Base-by-base conservation (phyloP, 768 basidiomycete genomes). In the Psilocybe azurescens region DNA sequence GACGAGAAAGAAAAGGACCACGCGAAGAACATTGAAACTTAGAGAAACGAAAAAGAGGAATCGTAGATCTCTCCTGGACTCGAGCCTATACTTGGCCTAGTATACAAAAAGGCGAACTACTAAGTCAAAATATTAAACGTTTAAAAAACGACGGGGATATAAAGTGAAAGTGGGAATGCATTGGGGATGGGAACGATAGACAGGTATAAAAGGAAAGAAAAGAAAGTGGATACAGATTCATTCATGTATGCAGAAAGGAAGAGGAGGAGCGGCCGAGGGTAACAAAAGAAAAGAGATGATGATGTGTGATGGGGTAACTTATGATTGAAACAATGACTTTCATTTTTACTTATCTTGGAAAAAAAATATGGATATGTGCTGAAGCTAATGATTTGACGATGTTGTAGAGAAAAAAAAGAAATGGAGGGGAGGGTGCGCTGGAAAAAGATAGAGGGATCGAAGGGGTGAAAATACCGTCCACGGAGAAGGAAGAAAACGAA, bases 181-280 rank as follows among this genome's bases (percentile, higher is more conserved):
- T 7, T 44, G 41, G 14, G 24, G 6, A 44, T n/a, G 14, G 14
- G 14, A 9, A 44, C 41, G 14, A 13, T n/a, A 44, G 41, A 13
- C 41, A 16, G 41, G 36, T 36, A 53, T n/a, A 32, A 30, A 51
- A 29, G 50, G 29, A 51, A 24, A 33, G 16, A 49, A 55, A 44
- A 20, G 39, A 62, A 38, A 28, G 56, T 36, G 4, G 13, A 33
- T 24, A 49, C 46, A 14, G 33, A 46, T 48, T 18, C n/a, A 39
- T n/a, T 44, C n/a, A 49, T 58, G 56, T 49, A 49, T 58, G 47
- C 28, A 49, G 36, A 54, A 54, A 18, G 41, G 62, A 50, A 59
- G 9, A 4, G 53, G 29, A 49, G 10, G 20, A 54, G n/a, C 4
- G 38, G 30, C 28, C 7, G 14, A 38, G 39, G 18, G 18, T 24